Base-by-base conservation (phyloP, 352 stramenopile species). In the Thalassiosira mediterranea region DNA sequence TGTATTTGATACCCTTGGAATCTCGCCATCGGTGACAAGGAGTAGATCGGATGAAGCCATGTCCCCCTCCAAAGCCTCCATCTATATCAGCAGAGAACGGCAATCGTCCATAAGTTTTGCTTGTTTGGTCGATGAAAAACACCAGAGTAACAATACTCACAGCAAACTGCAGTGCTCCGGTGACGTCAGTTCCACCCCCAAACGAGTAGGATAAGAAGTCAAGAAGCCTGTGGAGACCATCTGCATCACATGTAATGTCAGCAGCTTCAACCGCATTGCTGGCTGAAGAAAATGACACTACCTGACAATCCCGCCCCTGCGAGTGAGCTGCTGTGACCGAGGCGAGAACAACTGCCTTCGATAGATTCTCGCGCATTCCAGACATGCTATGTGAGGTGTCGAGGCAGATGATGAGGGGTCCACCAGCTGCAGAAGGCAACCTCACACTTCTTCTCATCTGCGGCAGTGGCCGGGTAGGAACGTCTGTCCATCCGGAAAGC, bases 311-410 rank as follows among this genome's bases (percentile, higher is more conserved):
- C 38, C 86, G 60, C 48, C 62, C 61, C 72, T 92, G 86, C 54
- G 65, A 66, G 54, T 80, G 68, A 32, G 86, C 86, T 38, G 69
- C 67, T 28, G 70, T 73, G 0, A 89, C 79, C 56, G 76, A 88
- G 21, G 81, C 72, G 8, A 92, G 49, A 4, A 89, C 86, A 28
- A 87, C 80, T 53, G 86, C 83, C 60, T 92, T 92, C 1, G 84
- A 84, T 4, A 92, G 57, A 17, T 48, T 51, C 65, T 92, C 86
- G 40, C 86, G 61, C 13, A 37, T 28, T 47, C 84, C 82, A 15
- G 81, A 74, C 86, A 92, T 92, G 2, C 79, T 89, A 58, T 76
- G 83, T 1, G 83, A 90, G 13, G 86, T 92, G 63, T 92, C 86
- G 1, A 92, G 42, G 42, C 86, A 92, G 13, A 92, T 76, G 25